These are phyloP conservation scores for Dacryopinax primogenitus DNA, from an alignment of 768 basidiomycete genomes.

Conservation along the genomic window DNA sequence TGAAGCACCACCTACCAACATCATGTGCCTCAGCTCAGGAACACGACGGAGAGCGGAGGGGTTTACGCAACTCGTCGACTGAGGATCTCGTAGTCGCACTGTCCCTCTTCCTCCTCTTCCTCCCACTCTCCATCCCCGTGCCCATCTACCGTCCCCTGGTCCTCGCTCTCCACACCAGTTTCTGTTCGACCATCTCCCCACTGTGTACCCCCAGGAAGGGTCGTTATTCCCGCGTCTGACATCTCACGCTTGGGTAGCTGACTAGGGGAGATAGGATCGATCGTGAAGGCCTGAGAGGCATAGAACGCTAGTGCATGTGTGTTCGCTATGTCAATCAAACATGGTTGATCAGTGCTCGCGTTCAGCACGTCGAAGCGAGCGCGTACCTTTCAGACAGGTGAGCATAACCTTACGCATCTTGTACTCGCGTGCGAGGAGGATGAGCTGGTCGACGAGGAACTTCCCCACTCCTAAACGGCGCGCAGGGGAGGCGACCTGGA, in stretches of 20 bases:
- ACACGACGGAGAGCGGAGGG: too few species aligned
- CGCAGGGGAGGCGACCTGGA: constrained; percentile 41
- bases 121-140: background rate
- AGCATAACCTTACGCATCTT: constrained; percentile 59
- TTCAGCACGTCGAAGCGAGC: background rate
- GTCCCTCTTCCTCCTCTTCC: background rate
- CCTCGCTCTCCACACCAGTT: background rate
- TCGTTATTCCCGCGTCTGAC: too few species aligned
- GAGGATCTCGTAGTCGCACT: constrained; percentile 4
- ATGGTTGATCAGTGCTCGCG: background rate
- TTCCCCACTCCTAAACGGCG: constrained; percentile 50
- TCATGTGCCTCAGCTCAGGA: too few species aligned
- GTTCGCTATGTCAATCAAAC: constrained; percentile 7
- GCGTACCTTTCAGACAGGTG: constrained; percentile 57
- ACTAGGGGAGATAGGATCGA: background rate
- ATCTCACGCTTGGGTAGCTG: background rate
- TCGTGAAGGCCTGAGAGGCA: constrained; percentile 10
- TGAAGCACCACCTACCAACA: background rate
- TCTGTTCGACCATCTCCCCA: background rate
- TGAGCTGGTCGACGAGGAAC: constrained; percentile 38
- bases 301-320: constrained; percentile 15
- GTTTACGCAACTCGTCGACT: background rate
- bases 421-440: constrained; percentile 39
- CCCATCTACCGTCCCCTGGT: background rate
- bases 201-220: too few species aligned